These are phyloP conservation scores for Sextonia rubra DNA, from an alignment of 164 flowering plant species.

Conservation along the genomic window DNA sequence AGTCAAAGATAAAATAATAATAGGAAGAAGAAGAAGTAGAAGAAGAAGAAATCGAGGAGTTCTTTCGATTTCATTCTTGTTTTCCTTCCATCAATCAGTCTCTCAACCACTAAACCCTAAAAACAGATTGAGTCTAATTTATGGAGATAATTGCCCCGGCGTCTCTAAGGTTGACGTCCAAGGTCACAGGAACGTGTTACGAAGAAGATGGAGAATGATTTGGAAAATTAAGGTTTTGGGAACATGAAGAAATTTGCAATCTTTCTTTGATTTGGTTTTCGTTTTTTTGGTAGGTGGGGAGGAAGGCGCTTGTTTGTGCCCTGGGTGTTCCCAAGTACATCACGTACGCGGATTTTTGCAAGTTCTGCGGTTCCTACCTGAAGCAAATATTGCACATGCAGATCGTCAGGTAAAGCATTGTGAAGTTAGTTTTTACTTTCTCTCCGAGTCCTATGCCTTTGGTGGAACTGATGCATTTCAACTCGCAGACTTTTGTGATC, in stretches of 20 bases:
- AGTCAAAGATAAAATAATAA: too few species aligned
- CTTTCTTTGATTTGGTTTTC: background rate
- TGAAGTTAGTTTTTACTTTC: too few species aligned
- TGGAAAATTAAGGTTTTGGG: background rate
- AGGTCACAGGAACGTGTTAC: too few species aligned
- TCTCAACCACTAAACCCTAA: background rate
- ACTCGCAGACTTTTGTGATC: too few species aligned
- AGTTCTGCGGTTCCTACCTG: constrained; percentile 83
- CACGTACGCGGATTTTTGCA: constrained; percentile 97
- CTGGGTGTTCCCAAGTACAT: constrained; percentile 94
- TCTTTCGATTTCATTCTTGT: background rate
- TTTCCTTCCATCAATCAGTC: too few species aligned
- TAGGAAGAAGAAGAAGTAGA: too few species aligned
- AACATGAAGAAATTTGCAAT: background rate
- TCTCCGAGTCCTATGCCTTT: too few species aligned
- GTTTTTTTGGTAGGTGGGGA: constrained; percentile 62
- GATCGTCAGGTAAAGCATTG: constrained; percentile 76
- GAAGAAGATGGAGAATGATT: background rate
- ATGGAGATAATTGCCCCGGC: too few species aligned
- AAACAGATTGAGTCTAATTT: too few species aligned
- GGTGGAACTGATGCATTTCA: too few species aligned
- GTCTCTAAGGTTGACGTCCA: too few species aligned
- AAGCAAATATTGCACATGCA: constrained; percentile 85
- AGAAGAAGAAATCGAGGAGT: background rate
- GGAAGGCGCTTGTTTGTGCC: constrained; percentile 81